Conservation (phyloP, 164 flowering plant genomes). For the Piper betle region DNA sequence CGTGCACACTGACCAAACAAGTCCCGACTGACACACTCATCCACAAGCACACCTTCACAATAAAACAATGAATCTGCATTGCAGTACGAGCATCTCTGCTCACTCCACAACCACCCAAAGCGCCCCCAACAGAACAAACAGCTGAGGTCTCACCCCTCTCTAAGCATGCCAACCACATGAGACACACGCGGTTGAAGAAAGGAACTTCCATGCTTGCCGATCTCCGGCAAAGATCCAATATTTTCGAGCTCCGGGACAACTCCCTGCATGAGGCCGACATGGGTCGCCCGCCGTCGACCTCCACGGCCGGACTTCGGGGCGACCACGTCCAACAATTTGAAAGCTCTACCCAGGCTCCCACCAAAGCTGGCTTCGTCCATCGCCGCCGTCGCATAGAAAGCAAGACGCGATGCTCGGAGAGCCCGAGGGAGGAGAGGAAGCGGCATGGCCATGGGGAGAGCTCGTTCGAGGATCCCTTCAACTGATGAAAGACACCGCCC, state of each 20-base stretch:
- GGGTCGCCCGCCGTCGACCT: not conserved
- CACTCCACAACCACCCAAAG: not conserved
- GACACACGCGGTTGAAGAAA: not conserved
- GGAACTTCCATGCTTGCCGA: not conserved
- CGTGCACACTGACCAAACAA: conserved; percentile 35
- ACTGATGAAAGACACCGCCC: no score
- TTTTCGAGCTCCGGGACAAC: not conserved
- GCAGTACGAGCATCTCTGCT: not conserved
- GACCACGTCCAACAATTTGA: not conserved
- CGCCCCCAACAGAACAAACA: not conserved
- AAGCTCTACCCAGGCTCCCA: not conserved
- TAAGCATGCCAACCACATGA: not conserved
- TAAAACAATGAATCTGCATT: conserved; percentile 25
- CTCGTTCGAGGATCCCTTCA: no score
- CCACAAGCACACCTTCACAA: conserved; percentile 31
- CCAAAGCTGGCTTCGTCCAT: not conserved
- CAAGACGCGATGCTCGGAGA: not conserved
- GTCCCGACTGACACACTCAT: conserved; percentile 42
- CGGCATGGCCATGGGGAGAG: no score
- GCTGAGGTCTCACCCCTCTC: not conserved
- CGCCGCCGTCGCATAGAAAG: not conserved
- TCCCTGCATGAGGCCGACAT: not conserved
- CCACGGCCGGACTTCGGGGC: not conserved
- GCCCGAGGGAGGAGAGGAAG: no score
- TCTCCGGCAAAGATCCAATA: no score